Percentiles rank a stretch among this genome's conserved stretches.
phyloP scores from a whole-genome alignment of 108 stramenopile species.

The Skeletonema menzelii region DNA sequence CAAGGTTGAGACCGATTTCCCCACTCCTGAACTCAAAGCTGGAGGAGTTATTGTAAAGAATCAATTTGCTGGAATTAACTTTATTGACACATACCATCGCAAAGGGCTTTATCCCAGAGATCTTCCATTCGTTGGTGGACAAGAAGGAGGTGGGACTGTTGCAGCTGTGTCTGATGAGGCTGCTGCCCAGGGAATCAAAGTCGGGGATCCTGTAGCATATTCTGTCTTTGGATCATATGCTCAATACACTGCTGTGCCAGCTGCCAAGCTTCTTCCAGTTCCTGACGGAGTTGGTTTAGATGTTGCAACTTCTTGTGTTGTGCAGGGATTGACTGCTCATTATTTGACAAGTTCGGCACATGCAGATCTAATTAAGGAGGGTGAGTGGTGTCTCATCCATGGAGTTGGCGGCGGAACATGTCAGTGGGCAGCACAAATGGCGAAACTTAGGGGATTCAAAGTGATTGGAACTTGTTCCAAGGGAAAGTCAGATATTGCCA shows the following conservation, averaged over 20 bases:
- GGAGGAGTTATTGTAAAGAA: conserved; percentile 73
- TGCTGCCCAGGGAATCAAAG: conserved; percentile 39
- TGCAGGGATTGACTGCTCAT: conserved; percentile 71
- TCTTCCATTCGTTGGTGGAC: conserved; percentile 67
- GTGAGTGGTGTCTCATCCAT: conserved; percentile 65
- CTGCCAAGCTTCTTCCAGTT: conserved; percentile 49
- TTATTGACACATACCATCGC: conserved; percentile 83
- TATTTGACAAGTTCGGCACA: conserved; percentile 51
- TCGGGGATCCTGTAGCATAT: conserved; percentile 61
- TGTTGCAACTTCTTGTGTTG: conserved; percentile 47
- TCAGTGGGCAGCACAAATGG: conserved; percentile 73
- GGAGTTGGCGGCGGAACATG: conserved; percentile 67
- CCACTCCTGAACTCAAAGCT: conserved; percentile 43
- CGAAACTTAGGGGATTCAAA: conserved; percentile 56
- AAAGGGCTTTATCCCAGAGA: conserved; percentile 67
- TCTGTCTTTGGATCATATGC: conserved; percentile 59
- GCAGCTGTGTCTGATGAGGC: conserved; percentile 47
- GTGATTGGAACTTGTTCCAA: conserved; percentile 62
- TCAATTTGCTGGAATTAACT: conserved; percentile 75
- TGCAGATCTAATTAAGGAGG: conserved; percentile 47
- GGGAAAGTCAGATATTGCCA: conserved; percentile 52
- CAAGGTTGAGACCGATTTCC: conserved; percentile 52
- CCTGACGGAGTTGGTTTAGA: conserved; percentile 64
- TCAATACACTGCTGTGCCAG: conserved; percentile 60
- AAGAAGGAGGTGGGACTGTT: conserved; percentile 76